These are phyloP conservation scores for Penicillium roqueforti DNA, from an alignment of 495 filamentous ascomycete species.

Conservation along the genomic window DNA sequence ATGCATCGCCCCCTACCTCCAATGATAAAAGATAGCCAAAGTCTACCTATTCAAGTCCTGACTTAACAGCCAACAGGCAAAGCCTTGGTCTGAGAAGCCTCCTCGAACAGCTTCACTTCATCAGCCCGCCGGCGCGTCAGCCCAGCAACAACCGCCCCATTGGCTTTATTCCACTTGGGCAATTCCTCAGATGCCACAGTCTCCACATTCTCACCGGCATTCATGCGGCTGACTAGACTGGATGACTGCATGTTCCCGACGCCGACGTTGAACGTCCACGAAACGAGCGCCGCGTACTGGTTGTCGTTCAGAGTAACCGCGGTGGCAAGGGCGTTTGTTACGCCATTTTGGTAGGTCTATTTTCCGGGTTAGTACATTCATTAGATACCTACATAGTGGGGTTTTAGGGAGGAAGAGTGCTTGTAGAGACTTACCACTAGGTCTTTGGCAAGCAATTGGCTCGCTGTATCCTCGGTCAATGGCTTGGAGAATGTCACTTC, in stretches of 20 bases:
- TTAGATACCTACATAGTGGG: background rate
- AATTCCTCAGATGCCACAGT: conserved; percentile 42
- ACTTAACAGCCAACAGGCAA: conserved; percentile 23
- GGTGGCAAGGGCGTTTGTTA: conserved; percentile 16
- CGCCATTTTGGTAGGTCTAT: conserved; percentile 21
- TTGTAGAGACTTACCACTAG: conserved; percentile 26
- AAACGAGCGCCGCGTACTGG: conserved; percentile 24
- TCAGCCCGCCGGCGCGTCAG: conserved; percentile 37
- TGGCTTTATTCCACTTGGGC: conserved; percentile 45
- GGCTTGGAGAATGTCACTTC: conserved; percentile 44
- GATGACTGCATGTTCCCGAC: conserved; percentile 24
- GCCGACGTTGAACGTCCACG: conserved; percentile 23
- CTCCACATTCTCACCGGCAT: conserved; percentile 37
- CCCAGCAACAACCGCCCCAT: conserved; percentile 35
- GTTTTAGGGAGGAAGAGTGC: too few relatives aligned
- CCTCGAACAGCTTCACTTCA: conserved; percentile 41
- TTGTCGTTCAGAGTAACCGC: conserved; percentile 26
- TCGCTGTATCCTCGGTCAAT: conserved; percentile 35
- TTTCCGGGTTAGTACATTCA: background rate
- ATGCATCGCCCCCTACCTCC: background rate
- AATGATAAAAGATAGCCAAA: background rate
- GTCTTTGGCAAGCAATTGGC: conserved; percentile 39
- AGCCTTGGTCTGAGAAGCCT: conserved; percentile 18
- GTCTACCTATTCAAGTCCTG: background rate
- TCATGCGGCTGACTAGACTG: conserved; percentile 41